Percentiles rank a stretch among this genome's conserved stretches.
Conservation (phyloP, 305 asterid species). For the Rubia occidens region DNA sequence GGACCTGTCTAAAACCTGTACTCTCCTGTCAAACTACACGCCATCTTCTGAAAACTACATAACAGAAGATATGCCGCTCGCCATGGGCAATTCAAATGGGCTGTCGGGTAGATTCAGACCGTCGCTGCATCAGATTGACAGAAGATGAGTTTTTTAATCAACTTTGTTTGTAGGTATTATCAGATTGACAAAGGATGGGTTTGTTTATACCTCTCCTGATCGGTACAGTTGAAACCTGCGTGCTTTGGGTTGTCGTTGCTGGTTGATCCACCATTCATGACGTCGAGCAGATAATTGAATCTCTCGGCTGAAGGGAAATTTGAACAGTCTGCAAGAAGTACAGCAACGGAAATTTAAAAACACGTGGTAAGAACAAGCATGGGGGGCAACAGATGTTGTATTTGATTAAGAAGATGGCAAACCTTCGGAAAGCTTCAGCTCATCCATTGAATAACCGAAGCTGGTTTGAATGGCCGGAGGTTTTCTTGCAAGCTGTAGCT, state of each 20-base stretch:
- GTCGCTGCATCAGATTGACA: slow-evolving; percentile 27
- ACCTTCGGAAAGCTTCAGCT: slow-evolving; percentile 44
- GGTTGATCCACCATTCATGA: slow-evolving; percentile 32
- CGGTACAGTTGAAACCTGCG: slow-evolving; percentile 29
- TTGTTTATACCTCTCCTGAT: slow-evolving; percentile 54
- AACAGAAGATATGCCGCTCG: slow-evolving; percentile 43
- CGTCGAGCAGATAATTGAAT: slow-evolving; percentile 30
- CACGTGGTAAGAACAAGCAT: not conserved
- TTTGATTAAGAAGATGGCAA: not conserved
- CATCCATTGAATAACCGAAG: slow-evolving; percentile 37
- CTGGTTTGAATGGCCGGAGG: slow-evolving; percentile 26
- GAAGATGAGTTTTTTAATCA: not conserved
- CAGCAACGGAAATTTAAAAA: not conserved
- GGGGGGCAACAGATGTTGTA: not conserved
- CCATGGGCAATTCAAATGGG: slow-evolving; percentile 47
- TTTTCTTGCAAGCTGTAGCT: slow-evolving; percentile 39
- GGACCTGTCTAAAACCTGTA: slow-evolving; percentile 21
- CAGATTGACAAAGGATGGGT: not conserved
- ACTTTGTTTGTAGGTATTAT: not conserved
- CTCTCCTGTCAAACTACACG: slow-evolving; percentile 23
- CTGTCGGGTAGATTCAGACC: slow-evolving; percentile 59
- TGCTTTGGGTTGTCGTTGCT: slow-evolving; percentile 33
- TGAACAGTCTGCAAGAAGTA: slow-evolving; percentile 28
- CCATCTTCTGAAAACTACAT: slow-evolving; percentile 25
- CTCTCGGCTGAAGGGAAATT: slow-evolving; percentile 40